Percentiles rank a stretch among this genome's conserved stretches.
Evolutionary conservation across 2,329 filamentous ascomycete genomes (phyloP).

Genomic region (Penicillium sp.): DNA sequence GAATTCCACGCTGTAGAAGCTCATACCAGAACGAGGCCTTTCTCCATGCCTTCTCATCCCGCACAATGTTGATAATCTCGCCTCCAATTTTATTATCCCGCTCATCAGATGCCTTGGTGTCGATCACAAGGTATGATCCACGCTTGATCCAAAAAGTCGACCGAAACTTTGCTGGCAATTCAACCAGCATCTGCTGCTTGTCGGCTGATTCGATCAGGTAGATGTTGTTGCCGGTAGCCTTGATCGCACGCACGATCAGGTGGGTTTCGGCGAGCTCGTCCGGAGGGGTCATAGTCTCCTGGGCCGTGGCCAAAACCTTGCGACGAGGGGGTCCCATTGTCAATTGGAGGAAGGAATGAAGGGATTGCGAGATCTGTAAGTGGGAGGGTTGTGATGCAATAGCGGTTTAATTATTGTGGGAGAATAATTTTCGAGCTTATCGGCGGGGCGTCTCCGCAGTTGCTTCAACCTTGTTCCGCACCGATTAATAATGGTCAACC

Average conservation of each 20-base stretch:
- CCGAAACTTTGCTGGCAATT: conserved; percentile 81
- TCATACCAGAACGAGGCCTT: conserved; percentile 82
- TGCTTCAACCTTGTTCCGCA: background rate
- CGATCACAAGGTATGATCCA: conserved; percentile 81
- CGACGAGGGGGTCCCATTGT: conserved; percentile 74
- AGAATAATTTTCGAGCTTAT: conserved; percentile 19
- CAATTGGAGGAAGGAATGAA: background rate
- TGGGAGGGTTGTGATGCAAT: background rate
- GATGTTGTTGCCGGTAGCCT: conserved; percentile 84
- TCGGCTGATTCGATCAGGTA: conserved; percentile 76
- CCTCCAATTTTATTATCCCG: conserved; percentile 77
- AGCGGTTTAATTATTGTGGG: conserved; percentile 6
- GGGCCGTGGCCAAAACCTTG: conserved; percentile 72
- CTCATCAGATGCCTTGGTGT: conserved; percentile 65
- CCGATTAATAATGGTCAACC: conserved; percentile 5
- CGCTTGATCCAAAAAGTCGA: conserved; percentile 93
- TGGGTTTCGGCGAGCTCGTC: conserved; percentile 51
- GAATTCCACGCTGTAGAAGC: background rate
- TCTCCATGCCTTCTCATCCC: conserved; percentile 88
- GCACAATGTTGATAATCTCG: conserved; percentile 89
- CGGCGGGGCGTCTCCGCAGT: conserved; percentile 15
- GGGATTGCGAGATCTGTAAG: background rate
- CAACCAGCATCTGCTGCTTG: conserved; percentile 67
- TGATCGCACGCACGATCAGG: conserved; percentile 73
- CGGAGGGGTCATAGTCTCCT: conserved; percentile 67